Evolutionary conservation across 2,329 filamentous ascomycete genomes (phyloP).

Genomic region (Colletotrichum godetiae): DNA sequence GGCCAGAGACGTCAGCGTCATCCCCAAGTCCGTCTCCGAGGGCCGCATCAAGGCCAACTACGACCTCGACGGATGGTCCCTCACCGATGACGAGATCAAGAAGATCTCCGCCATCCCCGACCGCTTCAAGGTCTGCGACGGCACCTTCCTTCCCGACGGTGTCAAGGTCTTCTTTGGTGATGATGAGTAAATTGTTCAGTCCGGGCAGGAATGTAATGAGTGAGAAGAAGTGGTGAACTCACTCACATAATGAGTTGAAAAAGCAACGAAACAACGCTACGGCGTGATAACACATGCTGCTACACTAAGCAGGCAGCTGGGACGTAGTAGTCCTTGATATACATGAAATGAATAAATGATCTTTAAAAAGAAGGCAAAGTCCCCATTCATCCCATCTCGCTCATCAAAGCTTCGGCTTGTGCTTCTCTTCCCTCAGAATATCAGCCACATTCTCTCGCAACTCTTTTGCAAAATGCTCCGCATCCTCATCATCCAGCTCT

Average conservation of each 20-base stretch:
- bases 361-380: neutral
- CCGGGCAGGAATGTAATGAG: constrained; percentile 3
- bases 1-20: constrained; percentile 83
- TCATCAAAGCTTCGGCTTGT: constrained; percentile 52
- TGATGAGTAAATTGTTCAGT: constrained; percentile 69
- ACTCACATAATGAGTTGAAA: constrained; percentile 30
- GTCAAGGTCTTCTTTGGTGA: constrained; percentile 86
- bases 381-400: constrained; percentile 45
- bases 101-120: constrained; percentile 75
- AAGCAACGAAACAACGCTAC: constrained; percentile 14
- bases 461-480: constrained; percentile 65
- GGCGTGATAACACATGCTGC: constrained; percentile 10
- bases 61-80: constrained; percentile 77
- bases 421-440: constrained; percentile 48
- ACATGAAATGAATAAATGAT: constrained; percentile 28
- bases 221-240: constrained; percentile 14
- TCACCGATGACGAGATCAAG: constrained; percentile 78
- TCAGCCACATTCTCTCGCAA: constrained; percentile 62
- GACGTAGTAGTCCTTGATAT: constrained; percentile 7
- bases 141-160: constrained; percentile 72
- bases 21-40: constrained; percentile 85
- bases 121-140: constrained; percentile 85
- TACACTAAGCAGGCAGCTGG: neutral
- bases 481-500: constrained; percentile 83
- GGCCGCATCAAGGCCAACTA: constrained; percentile 82